Percentiles rank a stretch among this genome's conserved stretches.
Conservation (phyloP, 2,329 filamentous ascomycete genomes). For the Monilinia vaccinii-corymbosi region DNA sequence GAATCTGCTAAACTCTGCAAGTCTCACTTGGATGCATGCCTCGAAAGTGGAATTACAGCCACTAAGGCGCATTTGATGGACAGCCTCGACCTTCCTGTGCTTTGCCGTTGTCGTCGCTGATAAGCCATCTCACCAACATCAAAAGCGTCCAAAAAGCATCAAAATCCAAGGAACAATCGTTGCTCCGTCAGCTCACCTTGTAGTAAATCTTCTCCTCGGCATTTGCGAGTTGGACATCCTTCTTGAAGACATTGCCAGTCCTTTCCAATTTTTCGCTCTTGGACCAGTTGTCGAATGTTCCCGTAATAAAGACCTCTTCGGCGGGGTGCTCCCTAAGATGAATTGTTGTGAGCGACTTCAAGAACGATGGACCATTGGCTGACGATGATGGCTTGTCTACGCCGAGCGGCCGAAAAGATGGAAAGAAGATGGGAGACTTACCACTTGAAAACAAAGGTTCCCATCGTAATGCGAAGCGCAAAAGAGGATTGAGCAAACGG, state of each 20-base stretch:
- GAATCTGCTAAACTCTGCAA: constrained; percentile 1
- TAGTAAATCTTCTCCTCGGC: constrained; percentile 71
- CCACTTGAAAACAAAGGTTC: constrained; percentile 32
- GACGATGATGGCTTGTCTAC: too few species aligned
- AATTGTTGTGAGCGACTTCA: not conserved
- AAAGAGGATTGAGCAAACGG: not conserved
- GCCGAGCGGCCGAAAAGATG: not conserved
- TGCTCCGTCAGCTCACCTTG: constrained; percentile 58
- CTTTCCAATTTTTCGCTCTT: constrained; percentile 79
- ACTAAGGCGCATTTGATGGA: constrained; percentile 1
- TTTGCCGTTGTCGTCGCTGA: not conserved
- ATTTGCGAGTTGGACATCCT: constrained; percentile 65
- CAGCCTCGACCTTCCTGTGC: not conserved
- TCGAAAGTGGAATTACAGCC: constrained; percentile 5
- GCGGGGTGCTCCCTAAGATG: constrained; percentile 66
- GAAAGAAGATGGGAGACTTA: constrained; percentile 19
- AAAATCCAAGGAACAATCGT: not conserved
- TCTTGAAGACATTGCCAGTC: constrained; percentile 64
- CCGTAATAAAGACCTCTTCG: constrained; percentile 84
- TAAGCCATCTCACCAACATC: not conserved
- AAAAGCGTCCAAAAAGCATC: too few species aligned
- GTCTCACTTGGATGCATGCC: not conserved
- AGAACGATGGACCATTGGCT: not conserved
- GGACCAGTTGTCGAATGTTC: constrained; percentile 90
- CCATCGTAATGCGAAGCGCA: constrained; percentile 28